Evolutionary conservation across 1,284 basidiomycete species (phyloP).

Genomic region (Tilletia caries): DNA sequence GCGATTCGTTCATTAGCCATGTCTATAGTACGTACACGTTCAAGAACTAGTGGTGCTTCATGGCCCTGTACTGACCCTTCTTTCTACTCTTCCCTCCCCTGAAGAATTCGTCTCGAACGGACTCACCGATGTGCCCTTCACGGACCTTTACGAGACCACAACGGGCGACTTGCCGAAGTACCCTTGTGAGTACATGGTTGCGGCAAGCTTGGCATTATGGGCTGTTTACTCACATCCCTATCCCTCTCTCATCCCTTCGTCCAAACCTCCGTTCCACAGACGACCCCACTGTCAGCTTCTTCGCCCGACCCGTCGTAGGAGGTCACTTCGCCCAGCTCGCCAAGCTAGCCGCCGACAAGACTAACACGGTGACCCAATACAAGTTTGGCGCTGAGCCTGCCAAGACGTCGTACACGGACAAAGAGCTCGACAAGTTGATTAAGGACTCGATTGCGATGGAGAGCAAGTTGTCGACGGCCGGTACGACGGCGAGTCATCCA

Average conservation of each 20-base stretch:
- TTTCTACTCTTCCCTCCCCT: too few species aligned
- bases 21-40: conserved; percentile 36
- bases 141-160: too few species aligned
- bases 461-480: too few species aligned
- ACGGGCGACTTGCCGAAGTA: conserved; percentile 32
- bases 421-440: too few species aligned
- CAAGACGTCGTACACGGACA: background rate
- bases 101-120: too few species aligned
- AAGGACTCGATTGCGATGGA: too few species aligned
- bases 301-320: conserved; percentile 51
- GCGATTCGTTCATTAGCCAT: conserved; percentile 47
- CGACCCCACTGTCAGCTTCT: conserved; percentile 28
- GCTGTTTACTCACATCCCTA: background rate
- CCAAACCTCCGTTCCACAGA: background rate
- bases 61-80: too few species aligned
- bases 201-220: background rate
- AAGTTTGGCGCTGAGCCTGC: conserved; percentile 18
- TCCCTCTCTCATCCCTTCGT: background rate
- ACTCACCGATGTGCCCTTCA: too few species aligned
- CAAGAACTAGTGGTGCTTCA: too few species aligned
- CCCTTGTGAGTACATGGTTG: conserved; percentile 16
- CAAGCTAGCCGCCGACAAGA: conserved; percentile 46
- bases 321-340: conserved; percentile 53
- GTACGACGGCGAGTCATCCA: too few species aligned
- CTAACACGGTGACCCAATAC: conserved; percentile 34